Evolutionary conservation across 179 eudicot genomes (phyloP), one percentile per base, ranked within the genome.

Genomic region (Beta corolliflora): DNA sequence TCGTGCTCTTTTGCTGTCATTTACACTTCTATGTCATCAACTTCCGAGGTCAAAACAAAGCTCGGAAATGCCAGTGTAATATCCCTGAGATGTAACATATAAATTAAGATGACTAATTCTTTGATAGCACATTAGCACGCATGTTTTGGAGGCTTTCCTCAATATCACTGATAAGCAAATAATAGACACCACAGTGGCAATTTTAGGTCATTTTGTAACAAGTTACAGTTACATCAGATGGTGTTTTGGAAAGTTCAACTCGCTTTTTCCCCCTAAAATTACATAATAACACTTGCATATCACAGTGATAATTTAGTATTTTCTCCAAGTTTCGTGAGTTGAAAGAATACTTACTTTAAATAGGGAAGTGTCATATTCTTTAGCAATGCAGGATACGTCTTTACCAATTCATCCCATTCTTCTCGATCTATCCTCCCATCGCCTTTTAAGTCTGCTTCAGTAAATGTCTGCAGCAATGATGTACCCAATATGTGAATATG

Each of bases 361-460:
- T 93, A 95, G 41, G 98, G 98, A 58, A 95, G 97, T 45, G 98
- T 93, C 97, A 95, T 93, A 80, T 95, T 95, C 93, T 93, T 95
- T 71, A 95, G 88, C 72, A 95, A 84, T 56, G 97, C 88, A 15
- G 99, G 98, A 85, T 95, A 87, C 77, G 86, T 89, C 70, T 85
- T 86, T 2, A 92, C 99, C 78, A 95, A 89, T 73, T 91, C 95
- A 80, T 86, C 79, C 97, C 98, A 95, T 85, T 95, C 99, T 64
- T 95, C 98, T 69, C 44, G 88, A 78, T 95, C 99, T 31, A 95
- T 95, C 80, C 53, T 89, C 59, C 95, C 98, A 66, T 95, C 99
- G 0, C 91, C 88, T 81, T 92, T 95, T 36, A 84, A 45, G 89
- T 95, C 99, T 41, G 96, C 95, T 58, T 95, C 98, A 9, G 73